Conservation (phyloP, 805 yeast genomes). For the Lipomyces orientalis region DNA sequence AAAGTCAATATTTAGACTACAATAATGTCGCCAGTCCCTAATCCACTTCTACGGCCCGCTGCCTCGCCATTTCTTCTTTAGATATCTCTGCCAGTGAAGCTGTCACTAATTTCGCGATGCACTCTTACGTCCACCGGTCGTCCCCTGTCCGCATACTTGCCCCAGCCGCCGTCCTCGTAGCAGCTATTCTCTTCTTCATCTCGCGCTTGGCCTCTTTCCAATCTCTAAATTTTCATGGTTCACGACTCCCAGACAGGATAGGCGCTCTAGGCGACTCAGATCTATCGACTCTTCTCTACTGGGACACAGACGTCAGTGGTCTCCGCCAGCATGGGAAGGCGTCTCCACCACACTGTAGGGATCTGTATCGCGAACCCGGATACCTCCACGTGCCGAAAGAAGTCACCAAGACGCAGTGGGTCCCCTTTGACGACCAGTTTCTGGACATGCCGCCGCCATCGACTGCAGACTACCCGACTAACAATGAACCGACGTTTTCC, state of each 20-base stretch:
- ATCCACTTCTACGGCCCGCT: no score
- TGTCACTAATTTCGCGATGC: not conserved
- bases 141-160: not conserved
- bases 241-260: not conserved
- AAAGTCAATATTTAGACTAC: no score
- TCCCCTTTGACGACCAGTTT: constrained; percentile 16
- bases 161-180: not conserved
- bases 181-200: not conserved
- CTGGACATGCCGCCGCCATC: constrained; percentile 25
- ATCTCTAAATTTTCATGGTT: no score
- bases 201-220: not conserved
- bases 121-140: not conserved
- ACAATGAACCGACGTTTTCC: constrained; percentile 24
- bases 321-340: not conserved
- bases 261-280: not conserved
- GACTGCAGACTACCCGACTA: constrained; percentile 28
- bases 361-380: constrained; percentile 32
- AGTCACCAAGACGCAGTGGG: constrained; percentile 20
- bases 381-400: constrained; percentile 18
- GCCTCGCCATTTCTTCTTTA: not conserved
- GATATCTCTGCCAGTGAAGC: no score
- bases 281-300: not conserved
- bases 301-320: not conserved
- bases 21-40: no score
- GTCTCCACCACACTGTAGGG: constrained; percentile 22